phyloP scores from a whole-genome alignment of 495 filamentous ascomycete genomes.

The Choiromyces venosus region DNA sequence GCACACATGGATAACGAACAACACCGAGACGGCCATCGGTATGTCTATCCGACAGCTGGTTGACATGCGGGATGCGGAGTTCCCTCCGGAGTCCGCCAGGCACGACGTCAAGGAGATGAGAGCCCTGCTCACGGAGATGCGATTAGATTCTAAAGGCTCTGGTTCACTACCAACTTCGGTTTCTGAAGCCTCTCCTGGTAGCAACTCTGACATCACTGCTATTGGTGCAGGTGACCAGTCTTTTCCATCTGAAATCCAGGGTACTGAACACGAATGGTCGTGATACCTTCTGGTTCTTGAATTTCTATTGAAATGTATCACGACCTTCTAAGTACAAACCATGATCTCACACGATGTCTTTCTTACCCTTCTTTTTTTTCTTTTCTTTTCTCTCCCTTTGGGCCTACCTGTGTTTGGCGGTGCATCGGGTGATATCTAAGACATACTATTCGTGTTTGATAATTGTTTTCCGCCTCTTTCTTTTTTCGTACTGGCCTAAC shows the following conservation, averaged over 20 bases:
- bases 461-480: conserved; percentile 2
- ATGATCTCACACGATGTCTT: conserved; percentile 3
- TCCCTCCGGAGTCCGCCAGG: conserved; percentile 31
- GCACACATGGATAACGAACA: conserved; percentile 39
- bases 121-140: conserved; percentile 34
- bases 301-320: conserved; percentile 6
- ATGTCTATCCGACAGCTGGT: conserved; percentile 40
- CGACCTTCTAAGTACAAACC: neutral
- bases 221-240: conserved; percentile 22
- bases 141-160: conserved; percentile 39
- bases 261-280: conserved; percentile 19
- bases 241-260: conserved; percentile 25
- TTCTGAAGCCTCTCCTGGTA: conserved; percentile 27
- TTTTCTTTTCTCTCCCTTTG: conserved; percentile 9
- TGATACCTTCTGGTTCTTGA: conserved; percentile 7
- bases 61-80: conserved; percentile 39
- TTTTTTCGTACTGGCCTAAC: neutral
- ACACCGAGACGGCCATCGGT: conserved; percentile 40
- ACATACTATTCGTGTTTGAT: neutral
- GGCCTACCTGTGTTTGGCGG: neutral
- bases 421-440: neutral
- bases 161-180: conserved; percentile 34
- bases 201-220: conserved; percentile 10
- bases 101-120: conserved; percentile 40
- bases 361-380: neutral